A percentile compares a stretch with the other conserved stretches of the same genome.
Conservation (phyloP, 2,329 filamentous ascomycete genomes). For the Huntiella savannae region DNA sequence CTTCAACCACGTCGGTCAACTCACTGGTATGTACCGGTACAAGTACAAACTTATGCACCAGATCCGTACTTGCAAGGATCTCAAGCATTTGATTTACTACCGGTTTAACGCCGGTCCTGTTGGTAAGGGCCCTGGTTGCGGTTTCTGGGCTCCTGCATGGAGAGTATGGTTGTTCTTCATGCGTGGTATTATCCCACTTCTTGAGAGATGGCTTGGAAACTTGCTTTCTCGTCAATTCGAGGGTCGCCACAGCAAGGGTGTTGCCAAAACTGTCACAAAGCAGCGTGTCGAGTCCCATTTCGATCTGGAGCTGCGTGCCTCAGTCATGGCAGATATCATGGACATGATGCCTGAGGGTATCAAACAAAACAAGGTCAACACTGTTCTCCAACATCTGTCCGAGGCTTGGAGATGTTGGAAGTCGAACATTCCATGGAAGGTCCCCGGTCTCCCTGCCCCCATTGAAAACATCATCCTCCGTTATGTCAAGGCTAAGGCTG, state of each 20-base stretch:
- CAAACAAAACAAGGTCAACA: conserved; percentile 98
- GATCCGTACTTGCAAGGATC: conserved; percentile 93
- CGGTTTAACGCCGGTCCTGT: conserved; percentile 94
- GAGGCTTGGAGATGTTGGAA: conserved; percentile 99
- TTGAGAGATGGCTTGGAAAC: conserved; percentile 95
- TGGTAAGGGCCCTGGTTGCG: conserved; percentile 91
- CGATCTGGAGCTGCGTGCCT: conserved; percentile 87
- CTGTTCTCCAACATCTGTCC: conserved; percentile 86
- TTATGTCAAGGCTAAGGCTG: conserved; percentile 97
- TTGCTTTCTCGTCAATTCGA: conserved; percentile 93
- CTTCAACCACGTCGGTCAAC: conserved; percentile 95
- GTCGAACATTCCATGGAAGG: conserved; percentile 99
- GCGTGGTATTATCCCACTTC: conserved; percentile 87
- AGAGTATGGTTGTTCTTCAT: conserved; percentile 99
- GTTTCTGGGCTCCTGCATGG: conserved; percentile 98
- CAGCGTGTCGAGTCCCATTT: conserved; percentile 98
- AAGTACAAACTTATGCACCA: conserved; percentile 99
- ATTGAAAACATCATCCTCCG: conserved; percentile 98
- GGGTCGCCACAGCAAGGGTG: conserved; percentile 93
- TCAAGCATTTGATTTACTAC: conserved; percentile 98
- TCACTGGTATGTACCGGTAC: conserved; percentile 99
- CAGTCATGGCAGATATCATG: conserved; percentile 97
- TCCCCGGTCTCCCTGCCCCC: conserved; percentile 82
- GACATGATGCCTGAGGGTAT: conserved; percentile 99
- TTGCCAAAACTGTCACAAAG: conserved; percentile 97